A percentile compares a stretch with the other conserved stretches of the same genome.
phyloP scores from a whole-genome alignment of 2,329 filamentous ascomycete species.

The Claviceps maximensis region DNA sequence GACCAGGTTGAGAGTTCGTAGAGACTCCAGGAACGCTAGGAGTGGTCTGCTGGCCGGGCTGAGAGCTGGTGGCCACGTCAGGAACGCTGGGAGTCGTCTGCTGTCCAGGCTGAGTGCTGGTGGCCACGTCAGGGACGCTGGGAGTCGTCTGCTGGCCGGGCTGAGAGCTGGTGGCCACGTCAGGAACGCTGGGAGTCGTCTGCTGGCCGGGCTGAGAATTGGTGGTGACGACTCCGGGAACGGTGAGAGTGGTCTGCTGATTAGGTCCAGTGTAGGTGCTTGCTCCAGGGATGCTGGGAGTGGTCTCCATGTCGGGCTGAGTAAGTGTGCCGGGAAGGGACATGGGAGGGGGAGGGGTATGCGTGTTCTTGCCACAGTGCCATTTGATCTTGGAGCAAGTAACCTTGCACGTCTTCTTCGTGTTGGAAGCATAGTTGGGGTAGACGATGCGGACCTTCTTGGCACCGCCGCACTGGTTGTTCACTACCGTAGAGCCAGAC shows the following conservation, averaged over 20 bases:
- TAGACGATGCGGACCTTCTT: conserved; percentile 63
- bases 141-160: background rate
- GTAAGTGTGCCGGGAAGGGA: background rate
- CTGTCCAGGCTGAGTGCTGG: too few species aligned
- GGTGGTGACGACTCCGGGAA: background rate
- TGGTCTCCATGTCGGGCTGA: background rate
- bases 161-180: background rate
- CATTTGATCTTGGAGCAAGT: conserved; percentile 33
- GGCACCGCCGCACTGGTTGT: conserved; percentile 87
- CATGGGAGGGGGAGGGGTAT: conserved; percentile 1
- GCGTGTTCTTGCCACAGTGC: conserved; percentile 41
- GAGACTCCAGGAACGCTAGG: too few species aligned
- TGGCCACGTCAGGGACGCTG: too few species aligned
- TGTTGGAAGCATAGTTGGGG: conserved; percentile 40
- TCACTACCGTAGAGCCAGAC: conserved; percentile 57
- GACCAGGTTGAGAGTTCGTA: too few species aligned
- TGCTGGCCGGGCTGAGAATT: background rate
- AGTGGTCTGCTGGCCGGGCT: too few species aligned
- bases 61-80: too few species aligned
- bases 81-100: too few species aligned
- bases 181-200: conserved; percentile 5
- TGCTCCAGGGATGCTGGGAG: background rate
- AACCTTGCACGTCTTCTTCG: conserved; percentile 50
- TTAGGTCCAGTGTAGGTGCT: conserved; percentile 3
- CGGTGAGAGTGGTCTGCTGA: conserved; percentile 3